Evolutionary conservation across 768 basidiomycete species (phyloP), one percentile per base, ranked within the genome.

Genomic region (Suillus subluteus): DNA sequence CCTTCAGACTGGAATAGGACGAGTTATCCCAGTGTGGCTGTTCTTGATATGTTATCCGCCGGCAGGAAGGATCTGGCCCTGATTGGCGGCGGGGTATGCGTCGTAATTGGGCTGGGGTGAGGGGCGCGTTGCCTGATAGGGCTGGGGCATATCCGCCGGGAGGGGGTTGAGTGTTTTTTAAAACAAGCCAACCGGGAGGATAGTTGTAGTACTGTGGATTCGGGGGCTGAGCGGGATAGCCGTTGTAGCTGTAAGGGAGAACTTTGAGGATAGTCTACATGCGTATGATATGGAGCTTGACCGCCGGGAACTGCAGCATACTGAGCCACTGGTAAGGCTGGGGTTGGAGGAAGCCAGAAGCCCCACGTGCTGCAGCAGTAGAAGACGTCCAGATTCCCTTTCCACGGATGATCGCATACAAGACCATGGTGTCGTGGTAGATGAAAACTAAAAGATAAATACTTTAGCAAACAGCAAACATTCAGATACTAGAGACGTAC

Each of bases 321-420:
- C 67, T 55, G 72, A 18, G 70, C 52, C 58, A 70, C 54, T 18
- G 65, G 59, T n/a, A 62, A 37, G 43, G 21, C 58, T 18, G 44
- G 38, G 26, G 55, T 64, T 18, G 48, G 44, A n/a, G 67, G 21
- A 40, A 50, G 43, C 66, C 46, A 11, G 35, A 30, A 12, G 43
- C 44, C 4, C 21, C n/a, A 35, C 67, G 32, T 6, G 71, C 74
- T 62, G 71, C 74, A 3, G 63, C 61, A 32, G 75, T 69, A 23
- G 74, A 77, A 55, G 63, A 6, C 1, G 62, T 71, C 75, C 77
- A 75, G 4, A 78, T 41, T 30, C 67, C 21, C 41, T 35, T 72
- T 30, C 77, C 74, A 41, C 66, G 69, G 32, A 74, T 69, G 52
- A 74, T 70, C 56, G 70, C 73, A 40, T 69, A 75, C 54, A 73